These are phyloP conservation scores for Phytopythium vexans DNA, from an alignment of 352 stramenopile species.

Conservation along the genomic window DNA sequence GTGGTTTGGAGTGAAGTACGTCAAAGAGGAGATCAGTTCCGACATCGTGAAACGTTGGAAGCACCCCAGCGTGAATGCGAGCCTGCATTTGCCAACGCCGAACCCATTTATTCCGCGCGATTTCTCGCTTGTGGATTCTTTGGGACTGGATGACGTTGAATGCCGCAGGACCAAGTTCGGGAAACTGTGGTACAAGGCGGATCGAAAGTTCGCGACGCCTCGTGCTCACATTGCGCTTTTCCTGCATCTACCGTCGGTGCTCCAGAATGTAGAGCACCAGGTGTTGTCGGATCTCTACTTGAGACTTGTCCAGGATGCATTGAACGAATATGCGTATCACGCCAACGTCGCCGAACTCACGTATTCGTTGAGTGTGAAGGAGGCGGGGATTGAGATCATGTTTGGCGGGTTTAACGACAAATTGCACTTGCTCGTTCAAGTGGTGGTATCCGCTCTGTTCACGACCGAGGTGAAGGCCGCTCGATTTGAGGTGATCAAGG, in stretches of 20 bases:
- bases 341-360: slow-evolving; percentile 69
- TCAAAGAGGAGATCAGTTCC: slow-evolving; percentile 32
- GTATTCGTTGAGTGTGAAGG: slow-evolving; percentile 67
- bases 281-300: slow-evolving; percentile 54
- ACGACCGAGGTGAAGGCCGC: slow-evolving; percentile 34
- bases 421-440: slow-evolving; percentile 52
- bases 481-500: slow-evolving; percentile 59
- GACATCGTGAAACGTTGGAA: slow-evolving; percentile 37
- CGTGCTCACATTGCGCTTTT: slow-evolving; percentile 54
- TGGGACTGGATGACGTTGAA: slow-evolving; percentile 19
- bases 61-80: slow-evolving; percentile 24
- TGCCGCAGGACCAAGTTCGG: slow-evolving; percentile 37
- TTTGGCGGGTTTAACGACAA: slow-evolving; percentile 83
- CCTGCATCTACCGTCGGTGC: slow-evolving; percentile 49
- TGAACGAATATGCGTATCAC: slow-evolving; percentile 76
- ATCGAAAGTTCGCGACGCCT: slow-evolving; percentile 55
- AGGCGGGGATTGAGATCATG: slow-evolving; percentile 57
- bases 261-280: slow-evolving; percentile 31
- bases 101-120: slow-evolving; percentile 76
- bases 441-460: slow-evolving; percentile 58
- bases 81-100: slow-evolving; percentile 46
- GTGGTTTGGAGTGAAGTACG: slow-evolving; percentile 68
- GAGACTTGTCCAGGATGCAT: slow-evolving; percentile 56
- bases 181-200: slow-evolving; percentile 63
- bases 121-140: slow-evolving; percentile 49